Evolutionary conservation across 805 yeast genomes (phyloP), one percentile per base, ranked within the genome.

Genomic region (Teunomyces gatunensis): DNA sequence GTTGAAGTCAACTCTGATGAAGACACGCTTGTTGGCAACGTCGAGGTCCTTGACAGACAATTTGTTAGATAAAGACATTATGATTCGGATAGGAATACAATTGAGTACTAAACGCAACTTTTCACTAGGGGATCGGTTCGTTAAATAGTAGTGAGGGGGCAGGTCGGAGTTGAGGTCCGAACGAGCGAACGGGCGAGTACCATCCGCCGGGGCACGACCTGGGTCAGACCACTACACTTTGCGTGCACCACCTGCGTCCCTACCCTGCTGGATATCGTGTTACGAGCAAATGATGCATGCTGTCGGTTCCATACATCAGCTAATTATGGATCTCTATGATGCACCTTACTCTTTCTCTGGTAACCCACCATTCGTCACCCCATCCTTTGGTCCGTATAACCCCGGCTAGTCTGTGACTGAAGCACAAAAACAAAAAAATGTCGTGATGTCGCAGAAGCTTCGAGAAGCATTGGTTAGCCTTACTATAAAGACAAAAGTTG

Each of bases 1-100:
- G 77, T 87, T 87, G 82, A 87, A 87, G 73, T 92, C 97, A 54
- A 95, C 99, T 78, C 99, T 88, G 81, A 94, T 92, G 78, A 94
- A 91, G 72, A 94, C 99, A 71, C 97, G 84, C 82, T 94, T 91
- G 73, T 81, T 91, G 63, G 85, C 70, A 71, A 89, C 84, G 69
- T 83, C 82, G 60, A 94, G 77, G 74, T 94, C 99, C 68, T 86
- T 82, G 73, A 94, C 97, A 50, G 97, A 85, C 63, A 94, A 81
- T 77, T 94, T 94, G 74, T 80, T 87, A 49, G 96, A 83, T 70
- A 94, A 83, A 60, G 99, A 95, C 99, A 94, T 94, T 44, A 40
- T 57, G 27, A 23, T 37, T 21, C 40, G 4, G 25, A 27, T 9
- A n/a, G 40, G 15, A n/a, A 35, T 18, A 35, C 39, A 35, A 35